These are phyloP conservation scores for Xerocomus cyaneibrunnescens DNA, from an alignment of 1,284 basidiomycete species.

Conservation along the genomic window DNA sequence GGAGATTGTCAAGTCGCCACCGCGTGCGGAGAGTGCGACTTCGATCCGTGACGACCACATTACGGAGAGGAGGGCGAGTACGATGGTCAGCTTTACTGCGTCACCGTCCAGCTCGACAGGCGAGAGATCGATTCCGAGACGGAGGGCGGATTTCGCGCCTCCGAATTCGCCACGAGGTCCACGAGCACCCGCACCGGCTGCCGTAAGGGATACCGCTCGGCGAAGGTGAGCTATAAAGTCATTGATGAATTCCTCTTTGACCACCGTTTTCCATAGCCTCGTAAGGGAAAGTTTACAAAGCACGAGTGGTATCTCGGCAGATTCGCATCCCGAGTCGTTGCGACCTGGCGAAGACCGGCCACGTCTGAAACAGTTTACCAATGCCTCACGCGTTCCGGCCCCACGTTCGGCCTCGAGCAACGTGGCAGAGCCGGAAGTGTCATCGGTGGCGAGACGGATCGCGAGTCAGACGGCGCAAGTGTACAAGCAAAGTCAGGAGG, in stretches of 20 bases:
- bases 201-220: slow-evolving; percentile 19
- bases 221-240: slow-evolving; percentile 26
- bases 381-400: slow-evolving; percentile 63
- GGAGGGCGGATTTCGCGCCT: slow-evolving; percentile 63
- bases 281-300: slow-evolving; percentile 37
- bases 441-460: slow-evolving; percentile 42
- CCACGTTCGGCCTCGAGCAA: slow-evolving; percentile 43
- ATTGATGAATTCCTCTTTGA: background rate
- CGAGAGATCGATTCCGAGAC: slow-evolving; percentile 60
- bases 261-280: slow-evolving; percentile 11
- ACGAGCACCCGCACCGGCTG: slow-evolving; percentile 24
- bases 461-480: slow-evolving; percentile 68
- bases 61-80: slow-evolving; percentile 44
- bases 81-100: slow-evolving; percentile 43
- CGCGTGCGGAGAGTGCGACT: slow-evolving; percentile 27
- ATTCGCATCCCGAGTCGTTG: slow-evolving; percentile 33
- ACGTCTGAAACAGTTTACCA: slow-evolving; percentile 72
- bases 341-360: slow-evolving; percentile 43
- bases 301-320: slow-evolving; percentile 37
- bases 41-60: slow-evolving; percentile 45
- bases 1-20: slow-evolving; percentile 27
- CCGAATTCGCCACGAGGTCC: slow-evolving; percentile 42
- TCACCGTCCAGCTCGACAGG: slow-evolving; percentile 66
- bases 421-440: slow-evolving; percentile 27
- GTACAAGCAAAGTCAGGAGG: slow-evolving; percentile 37